Evolutionary conservation across 805 yeast genomes (phyloP).

Genomic region (Candida easanensis): DNA sequence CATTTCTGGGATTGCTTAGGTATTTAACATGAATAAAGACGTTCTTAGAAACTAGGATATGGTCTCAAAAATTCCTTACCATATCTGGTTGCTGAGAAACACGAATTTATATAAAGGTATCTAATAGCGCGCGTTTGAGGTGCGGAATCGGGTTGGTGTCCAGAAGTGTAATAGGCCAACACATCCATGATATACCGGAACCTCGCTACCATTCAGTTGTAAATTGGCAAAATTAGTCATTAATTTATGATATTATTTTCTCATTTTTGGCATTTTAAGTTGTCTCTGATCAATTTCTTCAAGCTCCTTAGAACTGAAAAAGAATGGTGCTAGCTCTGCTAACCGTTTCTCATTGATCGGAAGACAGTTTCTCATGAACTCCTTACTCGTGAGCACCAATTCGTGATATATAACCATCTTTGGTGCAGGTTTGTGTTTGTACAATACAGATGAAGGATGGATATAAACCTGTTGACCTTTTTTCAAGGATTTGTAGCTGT

Average conservation of each 20-base stretch:
- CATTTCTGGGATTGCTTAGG: too few species aligned
- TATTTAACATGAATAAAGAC: too few species aligned
- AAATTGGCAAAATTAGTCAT: too few species aligned
- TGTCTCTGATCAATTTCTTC: constrained; percentile 19
- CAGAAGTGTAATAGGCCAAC: too few species aligned
- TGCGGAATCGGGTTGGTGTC: too few species aligned
- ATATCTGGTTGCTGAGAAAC: too few species aligned
- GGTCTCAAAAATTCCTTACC: too few species aligned
- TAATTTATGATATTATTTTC: constrained; percentile 4
- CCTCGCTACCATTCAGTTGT: not conserved
- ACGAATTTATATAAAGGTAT: too few species aligned
- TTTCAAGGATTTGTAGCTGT: constrained; percentile 58
- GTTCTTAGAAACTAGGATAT: too few species aligned
- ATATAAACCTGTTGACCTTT: constrained; percentile 71
- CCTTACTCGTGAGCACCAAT: constrained; percentile 78
- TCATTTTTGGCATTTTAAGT: constrained; percentile 22
- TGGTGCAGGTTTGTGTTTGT: constrained; percentile 66
- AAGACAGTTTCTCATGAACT: constrained; percentile 81
- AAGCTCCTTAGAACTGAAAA: constrained; percentile 17
- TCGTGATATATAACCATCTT: constrained; percentile 77
- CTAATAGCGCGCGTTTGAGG: too few species aligned
- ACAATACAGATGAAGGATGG: constrained; percentile 83
- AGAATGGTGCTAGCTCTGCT: constrained; percentile 68
- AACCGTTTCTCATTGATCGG: constrained; percentile 74
- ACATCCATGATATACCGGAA: too few species aligned